Percentiles rank a stretch among this genome's conserved stretches.
These are phyloP conservation scores for Phialemoniopsis sp. DNA, from an alignment of 2,329 filamentous ascomycete genomes.

Conservation along the genomic window DNA sequence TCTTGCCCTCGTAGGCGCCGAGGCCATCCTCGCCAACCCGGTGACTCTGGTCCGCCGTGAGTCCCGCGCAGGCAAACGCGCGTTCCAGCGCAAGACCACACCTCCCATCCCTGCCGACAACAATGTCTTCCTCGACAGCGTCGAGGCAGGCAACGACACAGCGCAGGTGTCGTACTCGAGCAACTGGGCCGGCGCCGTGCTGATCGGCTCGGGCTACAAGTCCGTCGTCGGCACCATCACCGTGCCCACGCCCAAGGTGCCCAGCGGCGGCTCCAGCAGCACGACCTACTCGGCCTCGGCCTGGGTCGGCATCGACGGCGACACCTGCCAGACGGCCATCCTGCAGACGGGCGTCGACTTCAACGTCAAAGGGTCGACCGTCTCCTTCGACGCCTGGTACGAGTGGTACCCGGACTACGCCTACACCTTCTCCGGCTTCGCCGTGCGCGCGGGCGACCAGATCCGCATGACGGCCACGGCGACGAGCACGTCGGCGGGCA, in stretches of 20 bases:
- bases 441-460: no score
- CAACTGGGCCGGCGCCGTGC: conserved; percentile 58
- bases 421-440: conserved; percentile 25
- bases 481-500: conserved; percentile 34
- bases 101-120: conserved; percentile 21
- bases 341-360: conserved; percentile 56
- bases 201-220: conserved; percentile 45
- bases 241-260: conserved; percentile 42
- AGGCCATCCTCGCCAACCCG: conserved; percentile 38
- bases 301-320: conserved; percentile 60
- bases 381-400: conserved; percentile 52
- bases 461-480: conserved; percentile 21
- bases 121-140: conserved; percentile 18
- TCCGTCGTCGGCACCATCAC: conserved; percentile 49
- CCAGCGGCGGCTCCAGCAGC: conserved; percentile 26
- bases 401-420: conserved; percentile 54
- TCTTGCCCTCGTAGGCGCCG: conserved; percentile 22
- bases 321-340: conserved; percentile 49
- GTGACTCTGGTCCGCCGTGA: conserved; percentile 33
- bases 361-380: conserved; percentile 33
- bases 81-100: conserved; percentile 18
- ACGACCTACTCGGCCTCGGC: conserved; percentile 41
- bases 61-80: conserved; percentile 21
- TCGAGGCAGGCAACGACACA: conserved; percentile 26
- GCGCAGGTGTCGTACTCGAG: conserved; percentile 40